These are phyloP conservation scores for Ramalina intermedia DNA, from an alignment of 495 filamentous ascomycete genomes.

Conservation along the genomic window DNA sequence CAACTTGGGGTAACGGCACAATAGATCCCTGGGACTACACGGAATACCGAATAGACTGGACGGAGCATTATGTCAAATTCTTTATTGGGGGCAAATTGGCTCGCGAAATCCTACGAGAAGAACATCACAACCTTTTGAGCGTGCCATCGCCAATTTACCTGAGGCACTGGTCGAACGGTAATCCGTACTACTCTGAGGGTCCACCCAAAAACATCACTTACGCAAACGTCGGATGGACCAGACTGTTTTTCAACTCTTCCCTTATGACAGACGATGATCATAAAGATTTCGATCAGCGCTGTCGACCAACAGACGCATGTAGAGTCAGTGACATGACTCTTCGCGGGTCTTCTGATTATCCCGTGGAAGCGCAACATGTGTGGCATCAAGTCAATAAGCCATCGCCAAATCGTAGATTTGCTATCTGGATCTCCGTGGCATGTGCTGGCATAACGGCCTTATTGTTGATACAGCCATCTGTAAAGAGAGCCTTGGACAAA, in stretches of 20 bases:
- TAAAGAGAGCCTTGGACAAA: not conserved
- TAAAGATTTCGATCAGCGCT: conserved; percentile 15
- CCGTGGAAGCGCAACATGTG: conserved; percentile 9
- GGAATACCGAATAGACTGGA: conserved; percentile 29
- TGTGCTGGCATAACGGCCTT: not conserved
- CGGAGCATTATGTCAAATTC: conserved; percentile 18
- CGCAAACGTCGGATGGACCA: conserved; percentile 24
- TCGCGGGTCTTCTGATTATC: conserved; percentile 18
- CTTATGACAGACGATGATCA: conserved; percentile 14
- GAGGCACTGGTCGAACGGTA: conserved; percentile 27
- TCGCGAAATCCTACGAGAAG: conserved; percentile 11
- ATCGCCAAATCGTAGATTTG: not conserved
- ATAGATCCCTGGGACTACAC: conserved; percentile 21
- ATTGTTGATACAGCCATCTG: not conserved
- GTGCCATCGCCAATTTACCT: conserved; percentile 21
- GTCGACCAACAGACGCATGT: conserved; percentile 18
- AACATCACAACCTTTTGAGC: conserved; percentile 13
- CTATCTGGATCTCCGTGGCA: not conserved
- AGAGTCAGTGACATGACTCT: conserved; percentile 21
- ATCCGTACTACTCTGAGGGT: conserved; percentile 21
- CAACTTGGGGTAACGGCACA: not conserved
- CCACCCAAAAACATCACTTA: conserved; percentile 18
- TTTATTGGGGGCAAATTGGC: conserved; percentile 17
- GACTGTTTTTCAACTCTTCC: conserved; percentile 30
- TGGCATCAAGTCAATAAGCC: conserved; percentile 15